Base-by-base conservation (phyloP, 352 stramenopile species). In the Phytophthora uliginosa region DNA sequence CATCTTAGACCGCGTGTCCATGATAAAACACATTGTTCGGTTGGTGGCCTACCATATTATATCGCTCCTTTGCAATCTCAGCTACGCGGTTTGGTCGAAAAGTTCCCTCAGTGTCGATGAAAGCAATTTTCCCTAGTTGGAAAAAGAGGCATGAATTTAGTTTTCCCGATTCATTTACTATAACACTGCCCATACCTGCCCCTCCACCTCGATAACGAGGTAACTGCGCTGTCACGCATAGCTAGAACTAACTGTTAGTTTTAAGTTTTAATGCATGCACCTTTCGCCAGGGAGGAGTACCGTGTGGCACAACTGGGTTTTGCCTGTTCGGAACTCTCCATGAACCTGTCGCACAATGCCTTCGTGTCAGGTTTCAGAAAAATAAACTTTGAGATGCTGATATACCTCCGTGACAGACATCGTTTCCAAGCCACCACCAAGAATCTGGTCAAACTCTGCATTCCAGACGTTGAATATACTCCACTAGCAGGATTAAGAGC, bases 231-330 rank as follows among this genome's bases (percentile, higher is more conserved):
- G 85, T 94, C 40, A 94, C 86, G 58, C 86, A 94, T 13, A 94
- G 75, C 86, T 94, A 33, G 0, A 62, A 51, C 15, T 12, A 22
- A 13, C 18, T 5, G n/a, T 51, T 20, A 58, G 9, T 38, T 12
- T 33, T n/a, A 40, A 54, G 28, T 7, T 13, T 45, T n/a, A 18
- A 17, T 45, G 13, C 38, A 45, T 7, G 13, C 38, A 45, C 38
- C 8, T 31, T 31, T 31, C 28, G 28, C 28, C 28, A 31, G 28
- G 18, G 0, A n/a, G 22, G 1, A 45, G 33, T 85, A 93, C 88
- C 42, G 96, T 99, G 74, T 98, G 95, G 45, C 90, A 96, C 18
- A 99, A 79, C 69, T 99, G 96, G 1, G 96, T 98, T 74, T 99
- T 99, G 22, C 96, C 96, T 18, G 96, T 98, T 18, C 96, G 83